A percentile compares a stretch with the other conserved stretches of the same genome.
Conservation (phyloP, 2,329 filamentous ascomycete genomes). For the Colletotrichum sojae region DNA sequence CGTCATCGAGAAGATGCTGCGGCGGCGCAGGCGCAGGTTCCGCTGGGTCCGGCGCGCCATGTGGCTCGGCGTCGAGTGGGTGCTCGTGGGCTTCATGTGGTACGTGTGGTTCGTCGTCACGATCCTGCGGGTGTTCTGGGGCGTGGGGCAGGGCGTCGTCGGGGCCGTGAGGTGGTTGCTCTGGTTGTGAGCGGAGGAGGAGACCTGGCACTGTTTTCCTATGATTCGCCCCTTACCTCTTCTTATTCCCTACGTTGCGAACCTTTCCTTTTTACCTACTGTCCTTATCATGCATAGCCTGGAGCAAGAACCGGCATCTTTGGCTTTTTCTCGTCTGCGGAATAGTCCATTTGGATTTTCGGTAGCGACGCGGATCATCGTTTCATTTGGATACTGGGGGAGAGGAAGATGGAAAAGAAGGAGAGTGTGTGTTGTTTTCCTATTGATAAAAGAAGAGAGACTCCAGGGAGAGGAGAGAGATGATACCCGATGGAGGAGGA, state of each 20-base stretch:
- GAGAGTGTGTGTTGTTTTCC: neutral
- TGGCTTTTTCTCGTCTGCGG: neutral
- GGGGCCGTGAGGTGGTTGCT: constrained; percentile 83
- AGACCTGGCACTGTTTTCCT: neutral
- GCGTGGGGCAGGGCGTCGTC: constrained; percentile 72
- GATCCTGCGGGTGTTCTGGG: constrained; percentile 76
- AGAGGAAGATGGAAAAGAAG: neutral
- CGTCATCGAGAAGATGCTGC: constrained; percentile 81
- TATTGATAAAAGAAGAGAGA: neutral
- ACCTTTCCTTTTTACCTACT: constrained; percentile 9
- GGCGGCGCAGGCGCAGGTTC: constrained; percentile 76
- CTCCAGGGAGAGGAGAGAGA: constrained; percentile 3
- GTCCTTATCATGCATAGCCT: constrained; percentile 37
- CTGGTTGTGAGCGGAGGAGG: constrained; percentile 71
- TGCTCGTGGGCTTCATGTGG: constrained; percentile 92
- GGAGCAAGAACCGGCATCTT: constrained; percentile 18
- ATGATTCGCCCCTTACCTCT: no score
- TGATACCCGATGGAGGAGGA: constrained; percentile 31
- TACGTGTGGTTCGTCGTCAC: constrained; percentile 93
- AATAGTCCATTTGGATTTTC: neutral
- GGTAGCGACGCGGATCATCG: neutral
- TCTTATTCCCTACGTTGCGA: neutral
- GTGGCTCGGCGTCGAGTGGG: constrained; percentile 90
- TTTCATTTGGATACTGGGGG: constrained; percentile 4
- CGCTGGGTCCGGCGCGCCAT: constrained; percentile 82